Conservation (phyloP, 257 asterid genomes). For the Solanum sitiens region DNA sequence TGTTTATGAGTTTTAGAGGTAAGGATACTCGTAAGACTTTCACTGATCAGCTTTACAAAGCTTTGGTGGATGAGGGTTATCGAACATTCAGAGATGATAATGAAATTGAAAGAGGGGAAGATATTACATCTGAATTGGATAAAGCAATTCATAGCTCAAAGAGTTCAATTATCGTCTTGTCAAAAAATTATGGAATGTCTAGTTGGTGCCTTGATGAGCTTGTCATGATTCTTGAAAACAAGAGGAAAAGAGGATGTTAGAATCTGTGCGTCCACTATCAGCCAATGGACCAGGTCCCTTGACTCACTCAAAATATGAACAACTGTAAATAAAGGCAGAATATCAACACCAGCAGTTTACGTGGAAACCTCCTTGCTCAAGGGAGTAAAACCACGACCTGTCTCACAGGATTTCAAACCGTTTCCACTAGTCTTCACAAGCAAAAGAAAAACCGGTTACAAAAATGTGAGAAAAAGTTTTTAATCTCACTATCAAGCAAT, state of each 20-base stretch:
- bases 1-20: not conserved
- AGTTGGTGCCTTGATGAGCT: not conserved
- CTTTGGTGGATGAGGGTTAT: not conserved
- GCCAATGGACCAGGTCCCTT: too few species aligned
- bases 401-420: too few species aligned
- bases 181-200: not conserved
- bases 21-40: not conserved
- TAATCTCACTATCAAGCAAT: too few species aligned
- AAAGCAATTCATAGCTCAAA: not conserved
- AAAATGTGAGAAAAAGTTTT: too few species aligned
- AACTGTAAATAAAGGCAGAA: too few species aligned
- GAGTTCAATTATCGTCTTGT: not conserved
- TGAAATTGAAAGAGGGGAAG: not conserved
- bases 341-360: too few species aligned
- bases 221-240: not conserved
- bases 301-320: too few species aligned
- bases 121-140: not conserved
- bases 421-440: too few species aligned
- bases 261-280: too few species aligned
- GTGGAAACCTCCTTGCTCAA: too few species aligned
- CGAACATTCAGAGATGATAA: not conserved
- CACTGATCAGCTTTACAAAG: not conserved
- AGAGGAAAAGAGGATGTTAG: not conserved
- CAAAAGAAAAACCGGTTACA: too few species aligned
- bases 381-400: too few species aligned